Conservation (phyloP, 208 protist species). For the Eutreptiella sp. region DNA sequence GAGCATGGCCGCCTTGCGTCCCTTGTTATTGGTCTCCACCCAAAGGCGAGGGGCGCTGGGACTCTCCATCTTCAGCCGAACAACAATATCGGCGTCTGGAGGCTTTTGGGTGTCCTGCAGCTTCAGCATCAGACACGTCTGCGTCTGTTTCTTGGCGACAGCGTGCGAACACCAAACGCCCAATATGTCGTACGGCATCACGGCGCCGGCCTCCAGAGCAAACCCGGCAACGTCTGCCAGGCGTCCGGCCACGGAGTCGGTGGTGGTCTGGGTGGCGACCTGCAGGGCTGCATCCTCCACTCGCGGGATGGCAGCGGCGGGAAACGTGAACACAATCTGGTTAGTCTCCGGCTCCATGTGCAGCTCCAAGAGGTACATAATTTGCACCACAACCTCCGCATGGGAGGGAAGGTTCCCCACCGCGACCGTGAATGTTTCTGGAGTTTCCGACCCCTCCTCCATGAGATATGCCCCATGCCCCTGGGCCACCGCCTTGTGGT, state of each 20-base stretch:
- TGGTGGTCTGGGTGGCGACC: slow-evolving; percentile 1
- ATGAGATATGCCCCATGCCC: slow-evolving; percentile 40
- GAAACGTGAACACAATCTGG: slow-evolving; percentile 26
- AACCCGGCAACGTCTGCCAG: neutral
- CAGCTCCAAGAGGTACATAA: slow-evolving; percentile 34
- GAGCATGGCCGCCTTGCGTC: slow-evolving; percentile 22
- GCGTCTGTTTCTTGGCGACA: slow-evolving; percentile 17
- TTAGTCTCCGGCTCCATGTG: slow-evolving; percentile 11
- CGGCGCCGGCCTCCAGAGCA: slow-evolving; percentile 26
- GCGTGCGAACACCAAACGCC: neutral
- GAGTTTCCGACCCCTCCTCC: slow-evolving; percentile 28
- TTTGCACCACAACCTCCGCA: slow-evolving; percentile 27
- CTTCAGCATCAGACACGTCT: slow-evolving; percentile 2
- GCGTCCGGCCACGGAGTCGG: slow-evolving; percentile 1
- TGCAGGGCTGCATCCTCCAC: too few relatives aligned
- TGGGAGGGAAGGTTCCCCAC: slow-evolving; percentile 36
- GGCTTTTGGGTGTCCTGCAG: neutral
- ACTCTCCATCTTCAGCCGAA: slow-evolving; percentile 4
- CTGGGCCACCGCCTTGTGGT: slow-evolving; percentile 33
- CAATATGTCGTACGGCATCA: slow-evolving; percentile 31
- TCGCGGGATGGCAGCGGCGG: too few relatives aligned
- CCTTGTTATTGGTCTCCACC: slow-evolving; percentile 14
- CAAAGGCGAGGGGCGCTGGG: slow-evolving; percentile 27
- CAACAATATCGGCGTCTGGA: slow-evolving; percentile 29
- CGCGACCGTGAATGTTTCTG: slow-evolving; percentile 35